Conservation (phyloP, 164 flowering plant species). For the Magnolia changhungtana region DNA sequence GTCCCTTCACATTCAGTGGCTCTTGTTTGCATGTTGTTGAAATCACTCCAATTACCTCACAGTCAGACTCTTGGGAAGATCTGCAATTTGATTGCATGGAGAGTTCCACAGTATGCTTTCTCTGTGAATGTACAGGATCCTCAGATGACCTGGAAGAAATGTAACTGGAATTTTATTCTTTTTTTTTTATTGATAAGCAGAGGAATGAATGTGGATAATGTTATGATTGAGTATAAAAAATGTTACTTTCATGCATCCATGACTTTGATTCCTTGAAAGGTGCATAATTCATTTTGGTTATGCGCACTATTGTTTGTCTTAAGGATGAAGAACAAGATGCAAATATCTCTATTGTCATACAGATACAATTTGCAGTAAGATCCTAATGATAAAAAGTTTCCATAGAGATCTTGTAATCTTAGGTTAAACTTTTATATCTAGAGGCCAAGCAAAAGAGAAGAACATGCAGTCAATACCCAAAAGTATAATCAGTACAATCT, state of each 20-base stretch:
- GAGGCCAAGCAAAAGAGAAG: no score
- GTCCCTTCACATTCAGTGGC: conserved; percentile 12
- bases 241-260: neutral
- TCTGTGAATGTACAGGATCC: conserved; percentile 23
- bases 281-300: neutral
- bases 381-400: neutral
- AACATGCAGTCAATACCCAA: no score
- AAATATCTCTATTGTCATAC: neutral
- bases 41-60: conserved; percentile 41
- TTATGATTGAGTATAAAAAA: neutral
- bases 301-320: neutral
- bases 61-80: conserved; percentile 22
- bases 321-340: neutral
- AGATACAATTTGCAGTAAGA: neutral
- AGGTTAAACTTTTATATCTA: no score
- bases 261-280: neutral
- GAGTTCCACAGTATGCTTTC: conserved; percentile 21
- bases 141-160: conserved; percentile 48
- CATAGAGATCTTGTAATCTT: neutral
- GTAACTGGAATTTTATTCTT: neutral
- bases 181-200: neutral
- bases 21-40: conserved; percentile 44
- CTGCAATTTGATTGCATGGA: conserved; percentile 13
- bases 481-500: neutral
- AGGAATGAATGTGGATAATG: neutral